These are phyloP conservation scores for Rhizodiscina lignyota DNA, from an alignment of 495 filamentous ascomycete genomes.

Conservation along the genomic window DNA sequence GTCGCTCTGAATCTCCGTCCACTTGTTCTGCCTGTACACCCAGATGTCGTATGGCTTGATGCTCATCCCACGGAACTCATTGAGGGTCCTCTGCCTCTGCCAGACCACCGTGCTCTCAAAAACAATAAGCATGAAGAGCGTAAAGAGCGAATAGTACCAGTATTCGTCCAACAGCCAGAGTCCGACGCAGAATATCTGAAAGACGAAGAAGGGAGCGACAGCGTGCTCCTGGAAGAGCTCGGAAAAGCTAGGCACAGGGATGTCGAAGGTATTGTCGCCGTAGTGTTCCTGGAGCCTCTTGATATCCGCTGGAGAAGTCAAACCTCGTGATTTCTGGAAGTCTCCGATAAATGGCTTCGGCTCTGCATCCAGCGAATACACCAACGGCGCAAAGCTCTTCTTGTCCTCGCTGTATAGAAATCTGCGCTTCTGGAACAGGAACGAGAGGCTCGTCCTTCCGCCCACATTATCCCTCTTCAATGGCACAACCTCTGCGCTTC, in stretches of 20 bases:
- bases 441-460: slow-evolving; percentile 61
- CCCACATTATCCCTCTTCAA: slow-evolving; percentile 59
- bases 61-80: slow-evolving; percentile 96
- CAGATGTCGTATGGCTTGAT: slow-evolving; percentile 94
- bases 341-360: slow-evolving; percentile 57
- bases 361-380: slow-evolving; percentile 70
- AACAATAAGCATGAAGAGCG: slow-evolving; percentile 89
- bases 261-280: slow-evolving; percentile 93
- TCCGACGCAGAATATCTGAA: slow-evolving; percentile 97
- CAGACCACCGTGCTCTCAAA: slow-evolving; percentile 99
- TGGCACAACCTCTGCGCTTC: slow-evolving; percentile 72
- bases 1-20: slow-evolving; percentile 82
- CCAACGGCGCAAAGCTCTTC: slow-evolving; percentile 59
- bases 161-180: slow-evolving; percentile 99
- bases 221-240: slow-evolving; percentile 98
- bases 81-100: slow-evolving; percentile 94
- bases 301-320: slow-evolving; percentile 54
- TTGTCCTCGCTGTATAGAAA: slow-evolving; percentile 66
- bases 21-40: slow-evolving; percentile 72
- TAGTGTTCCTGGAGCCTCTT: slow-evolving; percentile 75
- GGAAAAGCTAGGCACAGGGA: slow-evolving; percentile 85
- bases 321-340: slow-evolving; percentile 66
- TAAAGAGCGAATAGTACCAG: slow-evolving; percentile 99
- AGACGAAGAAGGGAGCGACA: slow-evolving; percentile 97
- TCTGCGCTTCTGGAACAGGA: slow-evolving; percentile 95